phyloP scores from a whole-genome alignment of 768 basidiomycete genomes.

The Naganishia friedmannii region DNA sequence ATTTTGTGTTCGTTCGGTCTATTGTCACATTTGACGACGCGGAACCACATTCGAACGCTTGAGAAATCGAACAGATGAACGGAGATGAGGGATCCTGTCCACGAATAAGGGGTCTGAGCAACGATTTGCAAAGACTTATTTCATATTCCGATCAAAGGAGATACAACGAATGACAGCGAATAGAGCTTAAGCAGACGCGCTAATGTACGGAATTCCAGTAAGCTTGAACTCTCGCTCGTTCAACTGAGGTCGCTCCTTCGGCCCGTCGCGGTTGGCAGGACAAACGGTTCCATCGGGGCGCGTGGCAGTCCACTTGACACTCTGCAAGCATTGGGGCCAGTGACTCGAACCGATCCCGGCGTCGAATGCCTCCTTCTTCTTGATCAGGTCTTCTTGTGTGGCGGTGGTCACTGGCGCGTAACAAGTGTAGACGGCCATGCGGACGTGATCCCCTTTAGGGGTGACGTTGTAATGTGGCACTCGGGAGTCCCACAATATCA shows the following conservation, averaged over 20 bases:
- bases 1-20: no score
- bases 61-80: no score
- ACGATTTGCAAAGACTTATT: no score
- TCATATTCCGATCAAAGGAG: no score
- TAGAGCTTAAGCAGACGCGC: not conserved
- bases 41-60: no score
- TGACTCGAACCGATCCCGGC: conserved; percentile 32
- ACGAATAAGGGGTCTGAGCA: no score
- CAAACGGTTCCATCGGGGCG: conserved; percentile 12
- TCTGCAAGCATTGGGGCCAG: conserved; percentile 32
- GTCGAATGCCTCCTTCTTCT: conserved; percentile 31
- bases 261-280: conserved; percentile 13
- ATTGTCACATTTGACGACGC: no score
- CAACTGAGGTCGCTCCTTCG: conserved; percentile 28
- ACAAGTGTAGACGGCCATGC: conserved; percentile 42
- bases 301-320: conserved; percentile 28
- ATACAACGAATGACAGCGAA: no score
- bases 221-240: conserved; percentile 24
- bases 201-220: conserved; percentile 24
- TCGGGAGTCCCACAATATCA: conserved; percentile 50
- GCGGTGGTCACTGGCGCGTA: conserved; percentile 37
- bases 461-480: conserved; percentile 48
- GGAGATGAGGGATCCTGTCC: no score
- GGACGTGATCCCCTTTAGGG: conserved; percentile 38
- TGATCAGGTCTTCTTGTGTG: conserved; percentile 34